phyloP scores from a whole-genome alignment of 345 rosid genomes.

The Ceriops zippeliana region DNA sequence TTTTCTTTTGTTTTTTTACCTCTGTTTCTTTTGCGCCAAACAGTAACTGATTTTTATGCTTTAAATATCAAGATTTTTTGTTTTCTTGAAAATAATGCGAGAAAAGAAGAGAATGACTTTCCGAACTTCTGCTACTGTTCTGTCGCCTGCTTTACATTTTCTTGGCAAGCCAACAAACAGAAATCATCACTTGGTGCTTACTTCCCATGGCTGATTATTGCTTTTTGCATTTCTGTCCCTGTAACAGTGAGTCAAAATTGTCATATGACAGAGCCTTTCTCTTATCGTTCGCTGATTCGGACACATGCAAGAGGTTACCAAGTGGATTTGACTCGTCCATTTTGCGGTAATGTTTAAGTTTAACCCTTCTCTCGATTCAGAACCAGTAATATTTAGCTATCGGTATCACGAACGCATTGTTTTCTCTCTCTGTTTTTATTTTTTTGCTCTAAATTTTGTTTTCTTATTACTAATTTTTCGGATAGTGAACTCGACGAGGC shows the following conservation, averaged over 20 bases:
- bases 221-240: background rate
- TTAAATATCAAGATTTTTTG: background rate
- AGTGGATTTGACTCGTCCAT: conserved; percentile 15
- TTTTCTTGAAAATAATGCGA: conserved; percentile 7
- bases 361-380: background rate
- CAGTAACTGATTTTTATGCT: background rate
- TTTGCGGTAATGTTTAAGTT: background rate
- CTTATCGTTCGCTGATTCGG: conserved; percentile 11
- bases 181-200: background rate
- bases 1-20: background rate
- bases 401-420: background rate
- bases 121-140: background rate
- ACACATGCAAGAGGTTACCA: conserved; percentile 14
- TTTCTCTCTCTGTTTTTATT: background rate
- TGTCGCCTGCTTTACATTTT: conserved; percentile 4
- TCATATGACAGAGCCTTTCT: conserved; percentile 7
- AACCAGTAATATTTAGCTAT: background rate
- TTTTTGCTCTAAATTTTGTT: background rate
- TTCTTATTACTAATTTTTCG: background rate
- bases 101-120: background rate
- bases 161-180: conserved; percentile 16
- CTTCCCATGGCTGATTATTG: background rate
- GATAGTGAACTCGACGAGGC: conserved; percentile 25
- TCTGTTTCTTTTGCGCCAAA: conserved; percentile 6
- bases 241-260: background rate